Evolutionary conservation across 208 protist species (phyloP).

Genomic region (Acanthamoeba royreba): DNA sequence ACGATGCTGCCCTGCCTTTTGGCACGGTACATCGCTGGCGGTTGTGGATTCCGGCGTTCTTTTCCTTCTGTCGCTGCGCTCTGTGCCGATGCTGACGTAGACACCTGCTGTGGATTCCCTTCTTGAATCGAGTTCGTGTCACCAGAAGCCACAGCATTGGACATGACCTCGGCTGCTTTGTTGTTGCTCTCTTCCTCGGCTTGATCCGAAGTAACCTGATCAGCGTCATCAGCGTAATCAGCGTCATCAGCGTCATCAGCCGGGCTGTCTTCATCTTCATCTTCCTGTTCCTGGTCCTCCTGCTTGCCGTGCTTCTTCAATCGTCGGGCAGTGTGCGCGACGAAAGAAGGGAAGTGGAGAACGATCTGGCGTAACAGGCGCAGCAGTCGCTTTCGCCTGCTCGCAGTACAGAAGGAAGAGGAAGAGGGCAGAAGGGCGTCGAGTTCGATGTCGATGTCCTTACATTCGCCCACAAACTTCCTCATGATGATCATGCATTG

Average conservation of each 20-base stretch:
- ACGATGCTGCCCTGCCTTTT: not conserved
- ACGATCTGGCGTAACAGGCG: not conserved
- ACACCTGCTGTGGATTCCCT: not conserved
- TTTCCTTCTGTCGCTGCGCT: not conserved
- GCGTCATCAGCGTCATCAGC: not conserved
- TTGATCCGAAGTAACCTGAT: too few species aligned
- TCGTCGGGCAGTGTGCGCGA: not conserved
- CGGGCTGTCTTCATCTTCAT: not conserved
- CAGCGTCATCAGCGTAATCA: too few species aligned
- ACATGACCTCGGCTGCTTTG: not conserved
- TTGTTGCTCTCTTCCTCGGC: too few species aligned
- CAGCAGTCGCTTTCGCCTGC: not conserved
- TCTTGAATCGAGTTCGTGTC: too few species aligned
- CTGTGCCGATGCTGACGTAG: too few species aligned
- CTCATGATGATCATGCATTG: not conserved
- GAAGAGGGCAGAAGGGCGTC: not conserved
- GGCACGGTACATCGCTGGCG: not conserved
- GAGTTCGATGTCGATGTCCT: not conserved
- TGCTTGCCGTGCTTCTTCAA: not conserved
- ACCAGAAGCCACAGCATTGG: not conserved
- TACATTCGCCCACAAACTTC: not conserved
- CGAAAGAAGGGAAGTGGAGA: not conserved
- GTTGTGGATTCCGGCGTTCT: too few species aligned
- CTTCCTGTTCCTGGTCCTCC: not conserved
- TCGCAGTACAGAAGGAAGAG: not conserved